A percentile compares a stretch with the other conserved stretches of the same genome.
Conservation (phyloP, 768 basidiomycete species). For the Naganishia antarctica region DNA sequence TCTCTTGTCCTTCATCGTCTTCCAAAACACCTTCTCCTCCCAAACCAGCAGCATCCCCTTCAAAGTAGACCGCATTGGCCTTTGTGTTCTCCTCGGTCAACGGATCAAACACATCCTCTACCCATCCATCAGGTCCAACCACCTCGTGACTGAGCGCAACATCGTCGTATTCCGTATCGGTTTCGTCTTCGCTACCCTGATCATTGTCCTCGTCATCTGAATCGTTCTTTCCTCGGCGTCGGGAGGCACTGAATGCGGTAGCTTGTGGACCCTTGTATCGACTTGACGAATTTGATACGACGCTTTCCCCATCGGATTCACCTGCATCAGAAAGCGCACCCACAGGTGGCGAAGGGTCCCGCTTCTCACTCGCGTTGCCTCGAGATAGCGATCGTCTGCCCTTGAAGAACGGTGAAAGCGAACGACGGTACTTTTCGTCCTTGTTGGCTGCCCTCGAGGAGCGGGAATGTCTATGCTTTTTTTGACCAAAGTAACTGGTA, state of each 20-base stretch:
- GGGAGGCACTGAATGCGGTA: conserved; percentile 37
- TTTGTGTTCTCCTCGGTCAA: conserved; percentile 85
- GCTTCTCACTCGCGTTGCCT: conserved; percentile 30
- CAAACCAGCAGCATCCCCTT: conserved; percentile 43
- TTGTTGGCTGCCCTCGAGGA: conserved; percentile 2
- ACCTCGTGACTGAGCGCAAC: conserved; percentile 49
- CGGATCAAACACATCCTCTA: conserved; percentile 58
- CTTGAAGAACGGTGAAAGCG: conserved; percentile 70
- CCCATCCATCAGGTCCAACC: conserved; percentile 51
- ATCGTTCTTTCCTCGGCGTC: conserved; percentile 37
- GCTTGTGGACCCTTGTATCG: conserved; percentile 66
- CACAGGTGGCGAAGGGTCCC: conserved; percentile 54
- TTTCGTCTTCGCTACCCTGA: conserved; percentile 52
- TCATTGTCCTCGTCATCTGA: conserved; percentile 27
- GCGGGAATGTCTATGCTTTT: conserved; percentile 2
- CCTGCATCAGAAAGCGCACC: conserved; percentile 61
- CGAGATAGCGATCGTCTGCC: conserved; percentile 60
- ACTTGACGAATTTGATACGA: conserved; percentile 34
- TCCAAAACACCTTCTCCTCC: conserved; percentile 31
- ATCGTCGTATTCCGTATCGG: conserved; percentile 52
- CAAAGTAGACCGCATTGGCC: conserved; percentile 56
- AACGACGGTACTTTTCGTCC: conserved; percentile 38
- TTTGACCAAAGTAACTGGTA: conserved; percentile 13
- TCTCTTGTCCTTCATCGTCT: conserved; percentile 52
- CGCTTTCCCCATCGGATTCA: conserved; percentile 48